Conservation (phyloP, 2,329 filamentous ascomycete genomes). For the Clonostachys byssicola region DNA sequence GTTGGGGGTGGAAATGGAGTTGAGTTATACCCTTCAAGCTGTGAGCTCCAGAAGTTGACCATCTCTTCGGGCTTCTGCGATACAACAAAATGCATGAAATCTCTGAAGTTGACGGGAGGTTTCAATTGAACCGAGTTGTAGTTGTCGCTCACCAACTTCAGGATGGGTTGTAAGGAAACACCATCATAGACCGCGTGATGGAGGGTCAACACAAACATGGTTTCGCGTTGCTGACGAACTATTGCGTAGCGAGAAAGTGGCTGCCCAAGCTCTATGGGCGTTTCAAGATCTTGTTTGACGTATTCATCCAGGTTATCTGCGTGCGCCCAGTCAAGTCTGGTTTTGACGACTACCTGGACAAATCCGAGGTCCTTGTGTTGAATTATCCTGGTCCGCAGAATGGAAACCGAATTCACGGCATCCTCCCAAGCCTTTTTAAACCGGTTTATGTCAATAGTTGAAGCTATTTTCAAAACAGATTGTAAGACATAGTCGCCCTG, state of each 20-base stretch:
- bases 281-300: not conserved
- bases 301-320: not conserved
- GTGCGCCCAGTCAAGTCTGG: not conserved
- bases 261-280: not conserved
- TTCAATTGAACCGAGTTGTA: conserved; percentile 13
- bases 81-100: not conserved
- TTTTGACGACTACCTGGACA: not conserved
- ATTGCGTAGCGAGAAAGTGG: not conserved
- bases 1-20: not conserved
- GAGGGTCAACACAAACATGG: conserved; percentile 1
- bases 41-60: not conserved
- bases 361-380: not conserved
- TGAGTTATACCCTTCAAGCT: not conserved
- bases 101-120: no score
- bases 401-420: not conserved
- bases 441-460: not conserved
- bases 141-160: conserved; percentile 30
- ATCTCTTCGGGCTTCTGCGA: conserved; percentile 1
- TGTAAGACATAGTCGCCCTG: conserved; percentile 6
- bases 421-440: conserved; percentile 1
- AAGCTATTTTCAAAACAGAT: not conserved
- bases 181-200: conserved; percentile 45
- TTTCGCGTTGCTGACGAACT: not conserved
- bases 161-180: conserved; percentile 38
- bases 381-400: not conserved